phyloP scores from a whole-genome alignment of 371 early-diverging fungal genomes.

The Syncephalastrum racemosum region DNA sequence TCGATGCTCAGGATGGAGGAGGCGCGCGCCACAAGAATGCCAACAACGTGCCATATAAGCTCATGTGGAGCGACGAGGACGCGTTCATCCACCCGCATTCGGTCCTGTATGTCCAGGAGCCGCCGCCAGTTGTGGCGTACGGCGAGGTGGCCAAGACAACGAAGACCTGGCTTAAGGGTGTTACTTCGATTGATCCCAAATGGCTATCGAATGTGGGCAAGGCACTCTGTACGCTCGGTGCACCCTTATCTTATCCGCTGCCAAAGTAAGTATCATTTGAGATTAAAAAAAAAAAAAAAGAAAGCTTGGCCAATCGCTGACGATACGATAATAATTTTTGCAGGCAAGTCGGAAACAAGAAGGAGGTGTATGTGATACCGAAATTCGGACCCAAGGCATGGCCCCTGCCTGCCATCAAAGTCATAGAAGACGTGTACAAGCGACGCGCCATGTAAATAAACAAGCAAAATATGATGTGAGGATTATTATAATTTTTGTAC shows the following conservation, averaged over 20 bases:
- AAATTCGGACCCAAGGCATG: slow-evolving; percentile 77
- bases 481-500: too few relatives aligned
- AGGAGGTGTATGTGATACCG: slow-evolving; percentile 71
- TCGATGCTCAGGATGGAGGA: slow-evolving; percentile 58
- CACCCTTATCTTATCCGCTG: slow-evolving; percentile 62
- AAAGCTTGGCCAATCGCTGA: slow-evolving; percentile 12
- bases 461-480: too few relatives aligned
- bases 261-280: slow-evolving; percentile 51
- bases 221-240: slow-evolving; percentile 63
- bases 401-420: slow-evolving; percentile 74
- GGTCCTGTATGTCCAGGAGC: slow-evolving; percentile 61
- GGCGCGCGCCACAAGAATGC: slow-evolving; percentile 45
- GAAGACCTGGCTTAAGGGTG: slow-evolving; percentile 75
- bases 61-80: slow-evolving; percentile 80
- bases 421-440: slow-evolving; percentile 10
- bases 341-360: slow-evolving; percentile 42
- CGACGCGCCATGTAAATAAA: too few relatives aligned
- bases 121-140: slow-evolving; percentile 79
- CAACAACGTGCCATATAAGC: slow-evolving; percentile 65
- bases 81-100: slow-evolving; percentile 78
- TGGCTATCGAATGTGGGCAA: slow-evolving; percentile 82
- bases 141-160: slow-evolving; percentile 59
- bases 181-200: slow-evolving; percentile 74
- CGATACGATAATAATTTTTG: background rate
- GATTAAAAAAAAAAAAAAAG: background rate